Evolutionary conservation across 208 protist species (phyloP).

Genomic region (Balamuthia mandrillaris): DNA sequence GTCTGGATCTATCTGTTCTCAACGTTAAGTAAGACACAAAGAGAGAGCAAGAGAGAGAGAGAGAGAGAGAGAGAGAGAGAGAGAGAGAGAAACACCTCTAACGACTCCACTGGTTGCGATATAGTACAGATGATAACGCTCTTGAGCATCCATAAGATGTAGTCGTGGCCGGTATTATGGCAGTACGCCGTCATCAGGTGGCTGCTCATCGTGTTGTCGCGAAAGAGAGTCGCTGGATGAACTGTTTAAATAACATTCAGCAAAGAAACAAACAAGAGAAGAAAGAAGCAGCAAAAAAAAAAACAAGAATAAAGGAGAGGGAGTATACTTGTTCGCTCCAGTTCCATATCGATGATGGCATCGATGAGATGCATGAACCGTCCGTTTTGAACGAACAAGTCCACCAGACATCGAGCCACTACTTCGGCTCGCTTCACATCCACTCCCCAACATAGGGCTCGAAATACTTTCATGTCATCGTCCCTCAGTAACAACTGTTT

Average conservation of each 20-base stretch:
- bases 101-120: not conserved
- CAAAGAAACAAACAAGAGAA: not conserved
- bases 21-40: not conserved
- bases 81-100: not conserved
- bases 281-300: not conserved
- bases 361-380: not conserved
- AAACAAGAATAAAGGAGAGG: not conserved
- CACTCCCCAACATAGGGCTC: no score
- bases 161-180: not conserved
- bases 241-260: not conserved
- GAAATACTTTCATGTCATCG: no score
- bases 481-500: no score
- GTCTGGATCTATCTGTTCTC: not conserved
- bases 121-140: not conserved
- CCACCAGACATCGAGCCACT: no score
- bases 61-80: not conserved
- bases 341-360: not conserved
- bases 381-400: no score
- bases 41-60: not conserved
- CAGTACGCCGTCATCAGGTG: constrained; percentile 1
- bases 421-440: no score
- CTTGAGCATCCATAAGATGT: not conserved
- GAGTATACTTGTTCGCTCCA: not conserved
- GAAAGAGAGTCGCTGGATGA: constrained; percentile 1
- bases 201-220: constrained; percentile 5